Evolutionary conservation across 208 protist genomes (phyloP).

Genomic region (Wallacemonas sp.): DNA sequence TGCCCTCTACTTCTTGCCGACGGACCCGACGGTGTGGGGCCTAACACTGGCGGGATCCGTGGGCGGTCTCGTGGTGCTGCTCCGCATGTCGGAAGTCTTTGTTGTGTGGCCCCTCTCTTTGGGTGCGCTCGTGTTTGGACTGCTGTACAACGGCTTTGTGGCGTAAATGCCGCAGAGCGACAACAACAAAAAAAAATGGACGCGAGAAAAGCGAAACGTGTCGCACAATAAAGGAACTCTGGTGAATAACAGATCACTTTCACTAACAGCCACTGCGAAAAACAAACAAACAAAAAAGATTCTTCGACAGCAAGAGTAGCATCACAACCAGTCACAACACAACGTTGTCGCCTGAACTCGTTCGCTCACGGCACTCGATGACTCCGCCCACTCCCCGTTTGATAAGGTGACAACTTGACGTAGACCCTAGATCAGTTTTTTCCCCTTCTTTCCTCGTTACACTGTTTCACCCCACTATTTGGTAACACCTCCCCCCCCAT

Average conservation of each 20-base stretch:
- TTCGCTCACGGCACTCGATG: no score
- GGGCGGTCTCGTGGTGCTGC: conserved; percentile 24
- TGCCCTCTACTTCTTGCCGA: conserved; percentile 49
- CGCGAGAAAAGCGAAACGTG: no score
- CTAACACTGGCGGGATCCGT: conserved; percentile 37
- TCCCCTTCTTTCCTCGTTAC: neutral
- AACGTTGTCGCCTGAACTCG: no score
- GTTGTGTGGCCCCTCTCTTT: conserved; percentile 20
- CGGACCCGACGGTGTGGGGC: conserved; percentile 72
- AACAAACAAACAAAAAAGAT: no score
- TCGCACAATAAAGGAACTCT: no score
- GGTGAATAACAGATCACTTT: no score
- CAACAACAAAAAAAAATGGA: conserved; percentile 1
- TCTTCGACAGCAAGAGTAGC: no score
- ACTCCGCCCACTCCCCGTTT: no score
- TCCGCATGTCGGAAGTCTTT: conserved; percentile 24
- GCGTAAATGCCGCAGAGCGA: conserved; percentile 17
- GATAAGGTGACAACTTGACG: neutral
- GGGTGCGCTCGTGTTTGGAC: conserved; percentile 23
- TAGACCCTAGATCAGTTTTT: conserved; percentile 14
- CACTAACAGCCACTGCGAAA: no score
- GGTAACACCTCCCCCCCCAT: neutral
- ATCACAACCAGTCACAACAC: no score
- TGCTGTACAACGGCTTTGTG: conserved; percentile 68
- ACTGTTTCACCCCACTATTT: no score